Evolutionary conservation across 2,329 filamentous ascomycete genomes (phyloP).

Genomic region (Fusarium succisae): DNA sequence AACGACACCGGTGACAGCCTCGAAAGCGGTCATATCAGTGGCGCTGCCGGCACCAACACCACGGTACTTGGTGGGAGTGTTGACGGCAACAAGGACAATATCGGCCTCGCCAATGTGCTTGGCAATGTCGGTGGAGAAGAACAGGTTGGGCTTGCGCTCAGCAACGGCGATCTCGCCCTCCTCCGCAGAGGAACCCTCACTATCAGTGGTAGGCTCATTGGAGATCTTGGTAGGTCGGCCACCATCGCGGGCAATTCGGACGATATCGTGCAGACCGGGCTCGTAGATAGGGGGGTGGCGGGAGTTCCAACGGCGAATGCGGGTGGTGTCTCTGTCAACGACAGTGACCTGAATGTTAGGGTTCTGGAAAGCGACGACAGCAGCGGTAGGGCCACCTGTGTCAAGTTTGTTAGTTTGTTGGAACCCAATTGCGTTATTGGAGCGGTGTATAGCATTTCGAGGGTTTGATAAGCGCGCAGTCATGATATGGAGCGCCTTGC

Average conservation of each 20-base stretch:
- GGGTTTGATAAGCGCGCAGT: conserved; percentile 14
- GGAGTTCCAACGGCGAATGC: conserved; percentile 79
- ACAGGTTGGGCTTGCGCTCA: conserved; percentile 69
- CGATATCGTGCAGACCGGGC: conserved; percentile 74
- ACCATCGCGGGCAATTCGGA: conserved; percentile 71
- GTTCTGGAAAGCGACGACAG: conserved; percentile 78
- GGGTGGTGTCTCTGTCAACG: conserved; percentile 72
- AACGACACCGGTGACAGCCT: conserved; percentile 74
- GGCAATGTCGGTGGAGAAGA: conserved; percentile 76
- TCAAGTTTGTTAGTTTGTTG: conserved; percentile 21
- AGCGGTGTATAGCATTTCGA: conserved; percentile 1
- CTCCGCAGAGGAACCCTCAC: conserved; percentile 45
- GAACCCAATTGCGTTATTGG: conserved; percentile 10
- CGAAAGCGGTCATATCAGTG: conserved; percentile 77
- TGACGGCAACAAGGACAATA: conserved; percentile 79
- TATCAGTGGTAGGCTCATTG: conserved; percentile 49
- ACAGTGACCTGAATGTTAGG: conserved; percentile 76
- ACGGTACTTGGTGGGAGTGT: conserved; percentile 79
- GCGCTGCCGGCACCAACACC: conserved; percentile 76
- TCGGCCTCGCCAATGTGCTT: conserved; percentile 73
- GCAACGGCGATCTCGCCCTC: conserved; percentile 49
- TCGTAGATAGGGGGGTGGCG: conserved; percentile 79
- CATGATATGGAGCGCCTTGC: conserved; percentile 3
- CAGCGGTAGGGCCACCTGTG: conserved; percentile 76
- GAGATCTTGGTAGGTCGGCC: conserved; percentile 55